These are phyloP conservation scores for Yamadazyma sp. DNA, from an alignment of 805 yeast species.

Conservation along the genomic window DNA sequence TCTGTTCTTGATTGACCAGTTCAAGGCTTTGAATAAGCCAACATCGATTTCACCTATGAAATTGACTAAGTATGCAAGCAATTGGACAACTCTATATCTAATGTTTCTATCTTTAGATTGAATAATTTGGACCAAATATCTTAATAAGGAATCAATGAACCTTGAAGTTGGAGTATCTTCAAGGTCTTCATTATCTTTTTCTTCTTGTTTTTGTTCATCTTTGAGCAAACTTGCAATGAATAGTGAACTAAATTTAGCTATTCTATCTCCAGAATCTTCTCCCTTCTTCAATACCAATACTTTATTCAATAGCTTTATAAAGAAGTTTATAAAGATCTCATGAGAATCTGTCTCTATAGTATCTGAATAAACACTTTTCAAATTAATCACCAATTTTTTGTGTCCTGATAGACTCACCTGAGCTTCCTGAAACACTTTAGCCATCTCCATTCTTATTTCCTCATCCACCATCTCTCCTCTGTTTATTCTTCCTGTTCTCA, in stretches of 20 bases:
- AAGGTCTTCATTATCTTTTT: slow-evolving; percentile 21
- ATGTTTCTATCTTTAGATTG: slow-evolving; percentile 76
- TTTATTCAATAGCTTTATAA: slow-evolving; percentile 59
- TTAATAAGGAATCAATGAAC: slow-evolving; percentile 59
- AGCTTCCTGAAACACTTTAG: slow-evolving; percentile 75
- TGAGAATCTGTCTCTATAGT: slow-evolving; percentile 61
- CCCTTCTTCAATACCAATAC: slow-evolving; percentile 66
- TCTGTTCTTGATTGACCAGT: slow-evolving; percentile 59
- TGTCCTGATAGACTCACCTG: slow-evolving; percentile 75
- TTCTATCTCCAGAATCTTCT: slow-evolving; percentile 70
- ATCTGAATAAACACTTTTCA: slow-evolving; percentile 56
- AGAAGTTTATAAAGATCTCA: slow-evolving; percentile 54
- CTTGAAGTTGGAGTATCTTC: slow-evolving; percentile 28
- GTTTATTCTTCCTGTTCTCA: too few relatives aligned
- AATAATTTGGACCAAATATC: slow-evolving; percentile 72
- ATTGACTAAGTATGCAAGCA: slow-evolving; percentile 67
- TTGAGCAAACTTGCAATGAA: slow-evolving; percentile 47
- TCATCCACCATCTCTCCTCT: too few relatives aligned
- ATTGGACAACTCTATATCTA: slow-evolving; percentile 74
- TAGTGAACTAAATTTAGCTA: slow-evolving; percentile 67
- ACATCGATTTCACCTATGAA: slow-evolving; percentile 74
- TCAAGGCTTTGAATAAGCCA: slow-evolving; percentile 61
- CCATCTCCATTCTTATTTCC: slow-evolving; percentile 41
- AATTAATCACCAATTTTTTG: slow-evolving; percentile 62
- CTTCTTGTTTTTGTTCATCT: slow-evolving; percentile 15